Conservation (phyloP, 1,139 yeast species). For the Saccharomyces pastorianus region DNA sequence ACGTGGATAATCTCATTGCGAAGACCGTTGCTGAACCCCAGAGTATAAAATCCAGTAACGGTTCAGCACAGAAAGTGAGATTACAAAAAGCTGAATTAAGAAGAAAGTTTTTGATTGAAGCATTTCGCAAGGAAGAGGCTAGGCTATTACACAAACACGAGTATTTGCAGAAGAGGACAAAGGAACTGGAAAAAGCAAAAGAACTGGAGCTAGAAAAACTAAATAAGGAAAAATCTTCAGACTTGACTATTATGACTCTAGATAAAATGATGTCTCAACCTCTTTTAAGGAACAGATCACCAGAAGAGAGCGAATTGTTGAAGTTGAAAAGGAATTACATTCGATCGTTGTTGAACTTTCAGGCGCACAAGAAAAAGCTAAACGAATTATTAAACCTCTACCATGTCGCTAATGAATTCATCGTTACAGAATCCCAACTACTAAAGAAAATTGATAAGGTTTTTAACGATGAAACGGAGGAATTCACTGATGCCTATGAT, state of each 20-base stretch:
- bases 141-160: slow-evolving; percentile 40
- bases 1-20: slow-evolving; percentile 52
- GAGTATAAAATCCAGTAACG: slow-evolving; percentile 32
- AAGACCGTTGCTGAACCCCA: slow-evolving; percentile 41
- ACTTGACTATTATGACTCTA: slow-evolving; percentile 71
- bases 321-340: slow-evolving; percentile 47
- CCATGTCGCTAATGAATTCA: slow-evolving; percentile 51
- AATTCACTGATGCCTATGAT: not conserved
- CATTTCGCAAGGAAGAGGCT: slow-evolving; percentile 55
- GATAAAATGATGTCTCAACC: slow-evolving; percentile 62
- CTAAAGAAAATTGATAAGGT: slow-evolving; percentile 30
- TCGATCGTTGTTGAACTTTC: slow-evolving; percentile 39
- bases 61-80: slow-evolving; percentile 47
- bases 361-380: slow-evolving; percentile 43
- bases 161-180: slow-evolving; percentile 29
- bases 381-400: slow-evolving; percentile 57
- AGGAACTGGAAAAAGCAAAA: slow-evolving; percentile 31
- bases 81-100: slow-evolving; percentile 59
- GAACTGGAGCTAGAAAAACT: slow-evolving; percentile 27
- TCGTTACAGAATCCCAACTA: slow-evolving; percentile 33
- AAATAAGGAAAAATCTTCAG: slow-evolving; percentile 23
- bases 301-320: slow-evolving; percentile 49
- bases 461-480: slow-evolving; percentile 16
- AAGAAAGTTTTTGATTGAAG: slow-evolving; percentile 59
- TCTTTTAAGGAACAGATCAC: slow-evolving; percentile 62